Evolutionary conservation across 768 basidiomycete genomes (phyloP), one percentile per base, ranked within the genome.

Genomic region (Russula lepida): DNA sequence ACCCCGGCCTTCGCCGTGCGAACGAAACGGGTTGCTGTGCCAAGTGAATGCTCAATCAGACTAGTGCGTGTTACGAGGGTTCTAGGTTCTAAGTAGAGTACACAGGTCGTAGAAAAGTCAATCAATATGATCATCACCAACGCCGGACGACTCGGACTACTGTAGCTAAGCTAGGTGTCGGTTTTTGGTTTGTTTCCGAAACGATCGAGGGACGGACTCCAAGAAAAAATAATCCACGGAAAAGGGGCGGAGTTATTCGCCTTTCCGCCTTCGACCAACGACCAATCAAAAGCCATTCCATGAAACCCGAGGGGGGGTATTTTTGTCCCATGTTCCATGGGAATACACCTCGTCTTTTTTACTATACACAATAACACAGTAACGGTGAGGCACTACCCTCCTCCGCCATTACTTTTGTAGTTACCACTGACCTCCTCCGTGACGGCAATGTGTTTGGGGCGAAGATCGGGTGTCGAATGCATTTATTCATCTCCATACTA

Each of bases 221-320:
- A 17, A 19, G 4, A 21, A 44, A 44, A 44, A 44, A 21, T 11
- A 11, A 12, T 9, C 0, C 21, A 0, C 4, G 1, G 43, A 3
- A 44, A 44, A n/a, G 47, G 77, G 82, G 3, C 83, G 70, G 84
- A 13, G 1, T 17, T 4, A 8, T 23, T 47, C 21, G 23, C 3
- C 84, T 84, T 81, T 11, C 71, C n/a, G n/a, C n/a, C n/a, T n/a
- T n/a, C n/a, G n/a, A n/a, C n/a, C n/a, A n/a, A n/a, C n/a, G 84
- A 50, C 84, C 84, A 7, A 76, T 81, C 67, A 85, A 84, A 57
- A 84, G 81, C 1, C 75, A 84, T 43, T 76, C 76, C 25, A 81
- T 85, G 78, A 83, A 77, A 69, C 84, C 85, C 28, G 85, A 86
- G 69, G 72, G 9, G 9, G 71, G 9, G 67, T 84, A 81, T 9